These are phyloP conservation scores for Rhinocladiella mackenziei DNA, from an alignment of 2,329 filamentous ascomycete genomes.

Conservation along the genomic window DNA sequence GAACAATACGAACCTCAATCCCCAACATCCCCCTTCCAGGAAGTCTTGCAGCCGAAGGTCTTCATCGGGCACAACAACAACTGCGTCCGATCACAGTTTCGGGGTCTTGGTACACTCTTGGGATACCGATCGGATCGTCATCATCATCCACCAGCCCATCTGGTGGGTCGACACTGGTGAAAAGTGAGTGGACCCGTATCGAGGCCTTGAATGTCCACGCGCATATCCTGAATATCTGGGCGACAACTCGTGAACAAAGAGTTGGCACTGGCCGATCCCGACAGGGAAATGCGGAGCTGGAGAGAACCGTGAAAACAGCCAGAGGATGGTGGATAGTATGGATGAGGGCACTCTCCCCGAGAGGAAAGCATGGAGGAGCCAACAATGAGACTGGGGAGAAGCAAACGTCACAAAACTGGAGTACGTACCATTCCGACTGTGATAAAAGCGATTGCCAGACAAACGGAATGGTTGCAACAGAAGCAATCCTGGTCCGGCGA, in stretches of 20 bases:
- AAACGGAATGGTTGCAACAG: constrained; percentile 29
- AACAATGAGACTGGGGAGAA: constrained; percentile 2
- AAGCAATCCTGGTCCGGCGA: constrained; percentile 47
- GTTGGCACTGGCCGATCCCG: neutral
- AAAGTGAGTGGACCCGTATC: constrained; percentile 38
- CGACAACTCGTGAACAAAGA: constrained; percentile 42
- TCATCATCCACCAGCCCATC: constrained; percentile 10
- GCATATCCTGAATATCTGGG: constrained; percentile 55
- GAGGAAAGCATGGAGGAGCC: neutral
- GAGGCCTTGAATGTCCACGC: constrained; percentile 61
- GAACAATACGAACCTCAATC: constrained; percentile 59
- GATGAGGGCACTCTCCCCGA: constrained; percentile 44
- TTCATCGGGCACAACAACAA: constrained; percentile 13
- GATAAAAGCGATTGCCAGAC: neutral
- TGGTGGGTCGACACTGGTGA: constrained; percentile 10
- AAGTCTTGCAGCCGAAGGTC: constrained; percentile 27
- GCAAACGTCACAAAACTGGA: constrained; percentile 3
- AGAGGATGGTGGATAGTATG: constrained; percentile 67
- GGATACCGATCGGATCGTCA: constrained; percentile 23
- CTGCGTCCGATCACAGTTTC: constrained; percentile 19
- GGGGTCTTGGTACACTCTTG: constrained; percentile 30
- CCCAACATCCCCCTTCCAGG: constrained; percentile 60
- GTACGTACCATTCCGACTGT: neutral
- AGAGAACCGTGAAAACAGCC: constrained; percentile 59
- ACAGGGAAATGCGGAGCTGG: constrained; percentile 47